Percentiles rank a stretch among this genome's conserved stretches.
phyloP scores from a whole-genome alignment of 2,329 filamentous ascomycete species.

The Fusarium longipes region DNA sequence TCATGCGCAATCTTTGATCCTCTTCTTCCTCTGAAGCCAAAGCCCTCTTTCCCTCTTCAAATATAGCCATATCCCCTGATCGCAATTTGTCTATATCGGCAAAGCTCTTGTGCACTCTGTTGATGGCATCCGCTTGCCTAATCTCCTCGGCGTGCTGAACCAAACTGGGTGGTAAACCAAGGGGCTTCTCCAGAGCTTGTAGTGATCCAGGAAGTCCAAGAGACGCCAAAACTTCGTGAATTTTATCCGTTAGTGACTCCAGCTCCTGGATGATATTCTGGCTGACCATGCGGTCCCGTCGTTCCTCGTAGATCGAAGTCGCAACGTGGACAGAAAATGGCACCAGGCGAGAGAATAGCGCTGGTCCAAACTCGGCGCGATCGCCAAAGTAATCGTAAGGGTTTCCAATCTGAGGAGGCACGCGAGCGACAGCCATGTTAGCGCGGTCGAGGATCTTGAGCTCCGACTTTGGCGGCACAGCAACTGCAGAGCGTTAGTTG shows the following conservation, averaged over 20 bases:
- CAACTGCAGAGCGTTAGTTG: constrained; percentile 60
- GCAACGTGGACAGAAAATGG: constrained; percentile 96
- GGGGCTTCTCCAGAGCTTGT: constrained; percentile 92
- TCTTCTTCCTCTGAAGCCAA: constrained; percentile 85
- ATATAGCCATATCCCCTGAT: constrained; percentile 78
- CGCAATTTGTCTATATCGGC: constrained; percentile 93
- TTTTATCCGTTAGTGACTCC: constrained; percentile 80
- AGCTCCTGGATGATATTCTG: constrained; percentile 87
- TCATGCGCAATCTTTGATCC: constrained; percentile 78
- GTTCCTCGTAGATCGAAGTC: constrained; percentile 93
- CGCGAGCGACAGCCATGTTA: constrained; percentile 83
- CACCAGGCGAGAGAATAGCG: constrained; percentile 90
- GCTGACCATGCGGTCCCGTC: constrained; percentile 89
- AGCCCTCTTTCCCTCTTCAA: constrained; percentile 83
- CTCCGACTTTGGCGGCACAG: constrained; percentile 89
- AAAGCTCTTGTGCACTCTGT: constrained; percentile 80
- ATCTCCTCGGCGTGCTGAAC: constrained; percentile 94
- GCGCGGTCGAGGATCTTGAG: constrained; percentile 87
- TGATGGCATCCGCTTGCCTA: constrained; percentile 86
- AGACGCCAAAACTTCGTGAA: constrained; percentile 83
- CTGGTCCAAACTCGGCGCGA: constrained; percentile 81
- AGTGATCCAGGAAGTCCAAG: constrained; percentile 91
- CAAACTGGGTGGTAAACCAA: constrained; percentile 86
- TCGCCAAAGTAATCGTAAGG: constrained; percentile 85
- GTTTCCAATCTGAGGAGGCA: constrained; percentile 84